phyloP scores from a whole-genome alignment of 2,329 filamentous ascomycete species.

The Myriosclerotinia duriaeana region DNA sequence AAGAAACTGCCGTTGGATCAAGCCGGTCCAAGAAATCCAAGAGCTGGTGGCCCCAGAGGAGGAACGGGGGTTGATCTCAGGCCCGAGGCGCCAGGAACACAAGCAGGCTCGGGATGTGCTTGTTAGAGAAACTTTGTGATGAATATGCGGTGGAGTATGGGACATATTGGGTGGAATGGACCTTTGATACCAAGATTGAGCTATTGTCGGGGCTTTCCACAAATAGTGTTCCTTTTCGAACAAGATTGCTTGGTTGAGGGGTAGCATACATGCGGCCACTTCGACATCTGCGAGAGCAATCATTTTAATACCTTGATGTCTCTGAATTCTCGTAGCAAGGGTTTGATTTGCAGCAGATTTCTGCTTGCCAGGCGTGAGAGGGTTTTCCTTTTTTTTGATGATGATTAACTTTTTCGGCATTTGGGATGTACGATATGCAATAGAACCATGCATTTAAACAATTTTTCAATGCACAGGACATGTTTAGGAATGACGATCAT shows the following conservation, averaged over 20 bases:
- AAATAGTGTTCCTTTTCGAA: conserved; percentile 30
- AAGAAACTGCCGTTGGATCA: conserved; percentile 97
- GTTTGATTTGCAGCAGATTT: conserved; percentile 34
- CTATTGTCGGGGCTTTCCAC: conserved; percentile 27
- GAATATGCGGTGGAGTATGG: conserved; percentile 28
- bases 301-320: conserved; percentile 41
- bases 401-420: conserved; percentile 39
- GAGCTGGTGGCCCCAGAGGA: conserved; percentile 52
- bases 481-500: not conserved
- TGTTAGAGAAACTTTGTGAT: conserved; percentile 49
- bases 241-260: conserved; percentile 29
- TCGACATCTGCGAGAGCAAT: conserved; percentile 34
- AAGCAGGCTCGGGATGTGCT: conserved; percentile 60
- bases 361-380: conserved; percentile 39
- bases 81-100: conserved; percentile 53
- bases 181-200: conserved; percentile 27
- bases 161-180: conserved; percentile 28
- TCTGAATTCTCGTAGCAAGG: conserved; percentile 35
- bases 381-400: conserved; percentile 27
- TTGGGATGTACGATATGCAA: conserved; percentile 43
- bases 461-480: conserved; percentile 13
- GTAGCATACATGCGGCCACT: conserved; percentile 32
- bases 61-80: conserved; percentile 62
- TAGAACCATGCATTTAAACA: conserved; percentile 37
- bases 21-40: conserved; percentile 83